These are phyloP conservation scores for Penicillium diatomitis DNA, from an alignment of 495 filamentous ascomycete species.

Conservation along the genomic window DNA sequence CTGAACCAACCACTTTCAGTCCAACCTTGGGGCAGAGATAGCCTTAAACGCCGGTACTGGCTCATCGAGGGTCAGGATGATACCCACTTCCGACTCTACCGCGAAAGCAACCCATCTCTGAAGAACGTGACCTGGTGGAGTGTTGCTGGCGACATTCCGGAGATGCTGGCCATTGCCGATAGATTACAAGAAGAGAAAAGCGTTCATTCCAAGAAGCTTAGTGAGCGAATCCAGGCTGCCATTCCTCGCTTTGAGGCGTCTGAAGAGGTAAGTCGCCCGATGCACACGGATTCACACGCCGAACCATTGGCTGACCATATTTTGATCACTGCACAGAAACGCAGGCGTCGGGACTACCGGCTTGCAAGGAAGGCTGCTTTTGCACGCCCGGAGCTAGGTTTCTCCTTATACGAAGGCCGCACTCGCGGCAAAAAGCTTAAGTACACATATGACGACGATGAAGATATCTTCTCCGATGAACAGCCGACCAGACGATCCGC, in stretches of 20 bases:
- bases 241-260: constrained; percentile 92
- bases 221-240: constrained; percentile 66
- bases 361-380: constrained; percentile 79
- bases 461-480: constrained; percentile 68
- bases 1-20: constrained; percentile 88
- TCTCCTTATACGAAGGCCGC: constrained; percentile 91
- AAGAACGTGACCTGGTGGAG: constrained; percentile 83
- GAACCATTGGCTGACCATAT: constrained; percentile 21
- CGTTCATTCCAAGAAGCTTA: constrained; percentile 65
- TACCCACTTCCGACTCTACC: constrained; percentile 86
- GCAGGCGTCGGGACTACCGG: constrained; percentile 85
- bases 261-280: constrained; percentile 58
- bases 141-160: constrained; percentile 82
- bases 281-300: not conserved
- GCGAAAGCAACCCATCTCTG: constrained; percentile 78
- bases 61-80: constrained; percentile 91
- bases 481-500: constrained; percentile 58
- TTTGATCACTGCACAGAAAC: constrained; percentile 49
- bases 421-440: constrained; percentile 92
- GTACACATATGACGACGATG: constrained; percentile 91
- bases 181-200: constrained; percentile 72
- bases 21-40: constrained; percentile 89
- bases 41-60: constrained; percentile 85
- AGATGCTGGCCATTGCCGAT: constrained; percentile 62
- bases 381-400: constrained; percentile 75